Conservation (phyloP, 2,329 filamentous ascomycete species). For the Coniochaeta sp. region DNA sequence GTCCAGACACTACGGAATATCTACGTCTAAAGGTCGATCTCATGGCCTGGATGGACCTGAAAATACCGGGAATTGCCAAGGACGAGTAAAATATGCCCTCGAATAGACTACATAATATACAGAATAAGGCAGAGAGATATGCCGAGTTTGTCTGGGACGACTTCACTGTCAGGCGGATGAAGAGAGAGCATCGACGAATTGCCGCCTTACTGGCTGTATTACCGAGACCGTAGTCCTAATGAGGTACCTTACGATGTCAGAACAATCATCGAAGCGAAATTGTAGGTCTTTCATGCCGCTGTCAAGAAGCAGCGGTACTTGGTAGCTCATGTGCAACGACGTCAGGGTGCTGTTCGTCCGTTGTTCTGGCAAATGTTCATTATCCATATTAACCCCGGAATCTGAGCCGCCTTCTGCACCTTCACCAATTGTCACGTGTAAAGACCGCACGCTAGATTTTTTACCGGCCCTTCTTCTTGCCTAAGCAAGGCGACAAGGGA, state of each 20-base stretch:
- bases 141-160: background rate
- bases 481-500: background rate
- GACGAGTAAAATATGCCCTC: constrained; percentile 10
- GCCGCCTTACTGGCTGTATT: constrained; percentile 5
- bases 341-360: constrained; percentile 2
- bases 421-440: constrained; percentile 13
- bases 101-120: constrained; percentile 4
- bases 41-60: constrained; percentile 7
- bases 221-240: constrained; percentile 12
- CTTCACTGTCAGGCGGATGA: background rate
- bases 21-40: constrained; percentile 4
- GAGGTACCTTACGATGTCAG: constrained; percentile 9
- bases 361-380: constrained; percentile 10
- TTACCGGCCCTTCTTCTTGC: background rate
- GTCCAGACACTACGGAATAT: background rate
- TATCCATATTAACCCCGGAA: constrained; percentile 21
- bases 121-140: constrained; percentile 4
- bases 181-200: constrained; percentile 3
- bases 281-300: constrained; percentile 13
- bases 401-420: constrained; percentile 14
- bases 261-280: constrained; percentile 16
- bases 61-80: constrained; percentile 16
- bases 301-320: constrained; percentile 5
- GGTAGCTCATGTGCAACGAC: constrained; percentile 11
- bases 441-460: constrained; percentile 6